phyloP scores from a whole-genome alignment of 192 early-diverging fungal genomes.

The Rhizophagus sp. region DNA sequence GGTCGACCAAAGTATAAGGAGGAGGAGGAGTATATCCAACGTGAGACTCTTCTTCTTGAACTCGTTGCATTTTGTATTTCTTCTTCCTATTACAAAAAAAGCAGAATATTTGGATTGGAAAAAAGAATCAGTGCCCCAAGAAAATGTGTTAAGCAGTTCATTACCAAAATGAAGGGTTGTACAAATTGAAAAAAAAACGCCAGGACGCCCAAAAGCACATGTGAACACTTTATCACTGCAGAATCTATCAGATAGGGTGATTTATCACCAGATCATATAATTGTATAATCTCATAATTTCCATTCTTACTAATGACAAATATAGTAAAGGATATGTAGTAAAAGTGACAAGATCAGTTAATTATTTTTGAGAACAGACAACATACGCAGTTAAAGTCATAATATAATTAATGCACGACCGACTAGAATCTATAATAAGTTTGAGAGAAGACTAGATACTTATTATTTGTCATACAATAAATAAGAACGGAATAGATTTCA shows the following conservation, averaged over 20 bases:
- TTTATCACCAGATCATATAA: too few relatives aligned
- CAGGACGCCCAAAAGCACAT: neutral
- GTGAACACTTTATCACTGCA: constrained; percentile 4
- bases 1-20: constrained; percentile 25
- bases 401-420: too few relatives aligned
- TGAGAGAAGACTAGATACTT: too few relatives aligned
- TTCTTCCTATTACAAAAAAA: neutral
- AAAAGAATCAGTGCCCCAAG: neutral
- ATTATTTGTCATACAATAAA: too few relatives aligned
- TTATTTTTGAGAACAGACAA: too few relatives aligned
- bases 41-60: constrained; percentile 8
- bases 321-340: too few relatives aligned
- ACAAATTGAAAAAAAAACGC: neutral
- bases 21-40: constrained; percentile 7
- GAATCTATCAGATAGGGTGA: neutral
- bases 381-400: too few relatives aligned
- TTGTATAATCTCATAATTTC: too few relatives aligned
- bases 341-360: too few relatives aligned
- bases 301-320: too few relatives aligned
- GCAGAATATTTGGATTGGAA: neutral
- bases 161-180: neutral
- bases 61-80: constrained; percentile 25
- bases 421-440: too few relatives aligned
- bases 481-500: too few relatives aligned
- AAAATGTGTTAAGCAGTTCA: neutral